Percentiles rank a stretch among this genome's conserved stretches.
Conservation (phyloP, 306 rosid species). For the Dicorynia guianensis region DNA sequence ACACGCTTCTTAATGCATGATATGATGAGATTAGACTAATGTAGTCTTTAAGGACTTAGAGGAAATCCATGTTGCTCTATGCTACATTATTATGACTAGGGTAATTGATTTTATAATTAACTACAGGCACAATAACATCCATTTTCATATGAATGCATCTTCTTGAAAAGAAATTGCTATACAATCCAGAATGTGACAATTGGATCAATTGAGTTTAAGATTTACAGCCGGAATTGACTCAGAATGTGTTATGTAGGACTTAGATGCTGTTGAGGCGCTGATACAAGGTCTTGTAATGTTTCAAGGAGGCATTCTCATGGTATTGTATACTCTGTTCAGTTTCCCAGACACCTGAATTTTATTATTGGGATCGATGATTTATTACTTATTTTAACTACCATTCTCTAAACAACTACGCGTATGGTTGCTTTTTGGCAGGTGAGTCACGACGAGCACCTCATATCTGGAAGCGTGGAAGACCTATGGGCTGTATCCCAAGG, state of each 20-base stretch:
- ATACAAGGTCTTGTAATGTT: constrained; percentile 97
- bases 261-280: constrained; percentile 99
- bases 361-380: not conserved
- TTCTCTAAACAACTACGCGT: constrained; percentile 7
- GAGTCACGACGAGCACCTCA: constrained; percentile 97
- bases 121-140: not conserved
- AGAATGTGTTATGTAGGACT: constrained; percentile 65
- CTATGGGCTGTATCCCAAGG: constrained; percentile 96
- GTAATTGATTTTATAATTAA: not conserved
- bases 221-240: constrained; percentile 32
- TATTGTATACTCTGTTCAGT: constrained; percentile 36
- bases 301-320: constrained; percentile 99
- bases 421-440: constrained; percentile 65
- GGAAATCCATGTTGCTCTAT: not conserved
- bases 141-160: constrained; percentile 15
- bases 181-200: constrained; percentile 17
- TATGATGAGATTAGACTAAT: constrained; percentile 18
- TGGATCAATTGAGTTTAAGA: not conserved
- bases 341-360: constrained; percentile 1
- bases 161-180: constrained; percentile 10
- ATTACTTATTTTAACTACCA: constrained; percentile 12
- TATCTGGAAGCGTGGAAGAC: constrained; percentile 98
- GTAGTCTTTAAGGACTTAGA: not conserved
- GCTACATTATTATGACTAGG: not conserved
- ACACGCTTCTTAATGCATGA: constrained; percentile 16